Evolutionary conservation across 768 basidiomycete species (phyloP).

Genomic region (Podaxis sp.): DNA sequence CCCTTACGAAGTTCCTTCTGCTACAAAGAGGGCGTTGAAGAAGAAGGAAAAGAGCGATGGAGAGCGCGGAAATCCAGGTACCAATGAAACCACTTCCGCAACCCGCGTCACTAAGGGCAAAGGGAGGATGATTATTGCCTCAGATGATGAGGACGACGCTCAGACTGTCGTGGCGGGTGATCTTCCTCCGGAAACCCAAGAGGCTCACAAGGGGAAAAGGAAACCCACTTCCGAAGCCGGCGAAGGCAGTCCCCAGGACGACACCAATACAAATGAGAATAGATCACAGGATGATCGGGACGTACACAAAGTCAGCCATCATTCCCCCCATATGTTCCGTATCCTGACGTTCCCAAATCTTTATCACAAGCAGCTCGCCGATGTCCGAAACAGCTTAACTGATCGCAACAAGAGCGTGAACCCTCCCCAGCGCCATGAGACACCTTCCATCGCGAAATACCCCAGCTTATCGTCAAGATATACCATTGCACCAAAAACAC

Average conservation of each 20-base stretch:
- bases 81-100: slow-evolving; percentile 12
- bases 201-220: neutral
- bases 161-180: slow-evolving; percentile 7
- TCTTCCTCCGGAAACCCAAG: neutral
- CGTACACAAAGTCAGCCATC: neutral
- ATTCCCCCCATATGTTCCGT: neutral
- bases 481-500: slow-evolving; percentile 49
- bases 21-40: slow-evolving; percentile 18
- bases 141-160: slow-evolving; percentile 34
- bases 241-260: slow-evolving; percentile 14
- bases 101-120: slow-evolving; percentile 19
- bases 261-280: slow-evolving; percentile 15
- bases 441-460: slow-evolving; percentile 7
- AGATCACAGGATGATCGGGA: slow-evolving; percentile 16
- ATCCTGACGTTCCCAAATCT: slow-evolving; percentile 1
- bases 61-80: slow-evolving; percentile 23
- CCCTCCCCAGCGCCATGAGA: slow-evolving; percentile 16
- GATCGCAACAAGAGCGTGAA: neutral
- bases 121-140: slow-evolving; percentile 27
- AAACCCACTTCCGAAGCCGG: slow-evolving; percentile 9
- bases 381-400: neutral
- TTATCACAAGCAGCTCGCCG: neutral
- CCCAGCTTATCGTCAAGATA: slow-evolving; percentile 29
- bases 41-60: slow-evolving; percentile 31
- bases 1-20: neutral